A percentile compares a stretch with the other conserved stretches of the same genome.
Conservation (phyloP, 352 stramenopile genomes). For the Phytophthora brassicae region DNA sequence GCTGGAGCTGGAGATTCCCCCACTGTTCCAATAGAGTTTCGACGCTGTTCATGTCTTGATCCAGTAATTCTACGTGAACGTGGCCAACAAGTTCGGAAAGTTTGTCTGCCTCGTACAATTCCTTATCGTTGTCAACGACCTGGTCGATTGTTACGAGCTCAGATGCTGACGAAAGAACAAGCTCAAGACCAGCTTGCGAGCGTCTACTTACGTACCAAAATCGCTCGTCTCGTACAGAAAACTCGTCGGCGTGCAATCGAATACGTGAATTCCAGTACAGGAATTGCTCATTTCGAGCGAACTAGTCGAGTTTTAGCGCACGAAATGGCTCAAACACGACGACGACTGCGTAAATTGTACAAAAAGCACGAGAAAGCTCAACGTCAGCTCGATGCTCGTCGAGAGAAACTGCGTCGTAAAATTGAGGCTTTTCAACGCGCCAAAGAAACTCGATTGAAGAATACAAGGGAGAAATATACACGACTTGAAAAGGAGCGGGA, state of each 20-base stretch:
- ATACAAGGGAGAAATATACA: constrained; percentile 32
- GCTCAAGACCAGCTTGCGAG: constrained; percentile 65
- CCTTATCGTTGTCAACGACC: constrained; percentile 51
- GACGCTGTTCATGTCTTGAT: constrained; percentile 56
- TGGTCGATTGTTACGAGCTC: constrained; percentile 48
- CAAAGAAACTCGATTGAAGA: constrained; percentile 35
- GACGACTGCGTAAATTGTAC: constrained; percentile 47
- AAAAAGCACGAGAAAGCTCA: constrained; percentile 33
- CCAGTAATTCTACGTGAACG: constrained; percentile 22
- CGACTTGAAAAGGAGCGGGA: constrained; percentile 29
- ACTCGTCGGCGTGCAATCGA: constrained; percentile 59
- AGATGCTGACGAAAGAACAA: constrained; percentile 69
- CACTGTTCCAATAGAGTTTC: constrained; percentile 35
- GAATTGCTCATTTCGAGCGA: constrained; percentile 57
- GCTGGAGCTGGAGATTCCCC: constrained; percentile 16
- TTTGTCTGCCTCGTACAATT: constrained; percentile 43
- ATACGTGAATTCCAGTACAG: constrained; percentile 61
- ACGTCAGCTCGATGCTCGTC: constrained; percentile 27
- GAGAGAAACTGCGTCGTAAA: constrained; percentile 36
- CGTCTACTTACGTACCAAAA: constrained; percentile 52
- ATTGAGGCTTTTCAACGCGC: constrained; percentile 42
- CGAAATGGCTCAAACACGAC: constrained; percentile 27
- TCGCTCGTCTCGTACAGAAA: constrained; percentile 49
- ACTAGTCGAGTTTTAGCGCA: constrained; percentile 29
- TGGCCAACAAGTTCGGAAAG: constrained; percentile 37